Evolutionary conservation across 2,329 filamentous ascomycete genomes (phyloP).

Genomic region (Hymenoscyphus repandus): DNA sequence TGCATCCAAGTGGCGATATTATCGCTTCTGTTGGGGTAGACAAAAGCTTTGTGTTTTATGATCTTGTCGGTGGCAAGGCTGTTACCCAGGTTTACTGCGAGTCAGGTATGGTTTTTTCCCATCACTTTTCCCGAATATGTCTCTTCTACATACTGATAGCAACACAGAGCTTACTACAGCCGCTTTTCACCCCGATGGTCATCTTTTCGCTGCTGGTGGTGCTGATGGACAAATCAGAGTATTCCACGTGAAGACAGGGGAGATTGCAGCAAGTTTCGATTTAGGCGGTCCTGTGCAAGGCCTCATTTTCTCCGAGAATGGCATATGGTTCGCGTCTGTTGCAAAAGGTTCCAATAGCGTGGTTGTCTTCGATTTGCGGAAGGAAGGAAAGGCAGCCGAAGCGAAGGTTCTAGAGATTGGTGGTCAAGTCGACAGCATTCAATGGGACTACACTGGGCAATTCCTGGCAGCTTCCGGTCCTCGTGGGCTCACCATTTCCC

Average conservation of each 20-base stretch:
- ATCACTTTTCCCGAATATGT: not conserved
- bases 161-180: slow-evolving; percentile 50
- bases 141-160: slow-evolving; percentile 11
- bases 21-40: slow-evolving; percentile 84
- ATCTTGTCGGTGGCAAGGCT: slow-evolving; percentile 61
- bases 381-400: slow-evolving; percentile 74
- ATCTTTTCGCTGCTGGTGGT: slow-evolving; percentile 84
- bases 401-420: slow-evolving; percentile 85
- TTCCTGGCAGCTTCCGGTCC: slow-evolving; percentile 80
- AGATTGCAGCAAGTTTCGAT: slow-evolving; percentile 69
- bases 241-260: slow-evolving; percentile 78
- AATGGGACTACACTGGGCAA: slow-evolving; percentile 94
- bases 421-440: slow-evolving; percentile 66
- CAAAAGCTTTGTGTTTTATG: slow-evolving; percentile 90
- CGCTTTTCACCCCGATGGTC: slow-evolving; percentile 94
- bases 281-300: slow-evolving; percentile 66
- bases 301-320: slow-evolving; percentile 90
- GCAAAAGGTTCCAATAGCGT: slow-evolving; percentile 72
- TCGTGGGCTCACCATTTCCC: slow-evolving; percentile 78
- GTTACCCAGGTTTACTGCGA: slow-evolving; percentile 77
- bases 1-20: slow-evolving; percentile 79
- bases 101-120: slow-evolving; percentile 54
- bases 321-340: slow-evolving; percentile 87
- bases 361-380: slow-evolving; percentile 87
- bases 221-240: slow-evolving; percentile 76